Percentiles rank a stretch among this genome's conserved stretches.
These are phyloP conservation scores for Boechera retrofracta DNA, from an alignment of 345 rosid species.

Conservation along the genomic window DNA sequence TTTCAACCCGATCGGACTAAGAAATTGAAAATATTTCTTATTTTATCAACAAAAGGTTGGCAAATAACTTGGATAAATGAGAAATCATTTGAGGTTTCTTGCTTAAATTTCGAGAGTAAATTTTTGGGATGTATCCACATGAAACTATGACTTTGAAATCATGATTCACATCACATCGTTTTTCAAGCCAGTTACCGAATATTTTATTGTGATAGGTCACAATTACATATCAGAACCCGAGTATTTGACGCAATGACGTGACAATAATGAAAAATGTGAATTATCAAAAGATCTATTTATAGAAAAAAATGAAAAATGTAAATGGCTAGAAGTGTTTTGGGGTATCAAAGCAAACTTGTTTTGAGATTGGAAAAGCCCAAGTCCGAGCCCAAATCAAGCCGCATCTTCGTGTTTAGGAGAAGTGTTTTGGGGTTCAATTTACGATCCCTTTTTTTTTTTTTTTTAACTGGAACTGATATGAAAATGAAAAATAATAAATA, in stretches of 20 bases:
- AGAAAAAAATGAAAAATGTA: background rate
- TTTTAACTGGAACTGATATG: background rate
- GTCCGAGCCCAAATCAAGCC: conserved; percentile 18
- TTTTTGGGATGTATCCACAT: background rate
- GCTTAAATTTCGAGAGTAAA: background rate
- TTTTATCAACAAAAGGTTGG: background rate
- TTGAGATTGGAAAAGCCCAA: conserved; percentile 27
- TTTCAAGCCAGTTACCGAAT: background rate
- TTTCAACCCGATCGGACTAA: background rate
- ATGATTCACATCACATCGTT: background rate
- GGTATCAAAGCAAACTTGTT: background rate
- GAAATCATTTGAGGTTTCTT: background rate
- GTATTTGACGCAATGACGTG: background rate
- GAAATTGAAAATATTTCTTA: background rate
- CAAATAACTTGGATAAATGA: background rate
- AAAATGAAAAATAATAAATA: too few species aligned
- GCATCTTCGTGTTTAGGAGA: background rate
- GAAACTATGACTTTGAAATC: background rate
- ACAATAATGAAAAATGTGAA: conserved; percentile 14
- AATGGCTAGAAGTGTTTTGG: conserved; percentile 7
- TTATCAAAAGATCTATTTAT: background rate
- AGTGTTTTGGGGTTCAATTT: background rate
- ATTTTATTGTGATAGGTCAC: background rate
- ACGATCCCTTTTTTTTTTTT: background rate
- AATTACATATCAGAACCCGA: background rate